Base-by-base conservation (phyloP, 2,329 filamentous ascomycete genomes). In the Exophiala sp. region DNA sequence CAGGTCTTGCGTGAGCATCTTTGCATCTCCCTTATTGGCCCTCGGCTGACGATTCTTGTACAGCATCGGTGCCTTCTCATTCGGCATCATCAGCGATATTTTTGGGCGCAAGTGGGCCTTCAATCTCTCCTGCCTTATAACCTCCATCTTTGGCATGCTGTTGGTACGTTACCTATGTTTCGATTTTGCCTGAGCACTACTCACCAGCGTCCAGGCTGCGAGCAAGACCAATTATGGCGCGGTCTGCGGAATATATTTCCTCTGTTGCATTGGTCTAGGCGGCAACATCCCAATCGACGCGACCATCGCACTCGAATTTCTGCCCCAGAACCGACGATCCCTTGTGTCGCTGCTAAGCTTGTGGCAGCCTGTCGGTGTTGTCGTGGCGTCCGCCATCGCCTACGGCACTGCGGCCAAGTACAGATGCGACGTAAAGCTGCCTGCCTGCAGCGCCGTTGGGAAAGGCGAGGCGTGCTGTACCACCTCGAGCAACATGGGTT, bases 331-430 rank as follows among this genome's bases (percentile, higher is more conserved):
- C 11, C 77, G 79, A 62, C 78, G 80, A 60, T 80, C 75, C 49
- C 65, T 92, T 11, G 74, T 94, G 29, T 92, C 88, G 0, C 76
- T 92, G 45, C 76, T 95, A n/a, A 90, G 87, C 5, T 81, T 91
- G 6, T 94, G 88, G 86, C 95, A 90, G 89, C 88, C 89, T 0
- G 72, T 95, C 14, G 90, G 89, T 5, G 88, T 94, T 66, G 77
- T 95, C 6, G 79, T 86, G 52, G 84, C 87, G 1, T 86, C 84
- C 2, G 71, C 88, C 5, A 61, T 66, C 62, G 57, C 55, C 14
- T 63, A 92, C 88, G 89, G 86, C 78, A 42, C 86, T 62, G 85
- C 94, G 52, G 82, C 85, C 24, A 81, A 82, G 60, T 88, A 80
- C 75, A 83, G 82, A 8, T 57, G 53, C 35, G n/a, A 39, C 20